Evolutionary conservation across 1,284 basidiomycete genomes (phyloP).

Genomic region (Schizophyllum amplum): DNA sequence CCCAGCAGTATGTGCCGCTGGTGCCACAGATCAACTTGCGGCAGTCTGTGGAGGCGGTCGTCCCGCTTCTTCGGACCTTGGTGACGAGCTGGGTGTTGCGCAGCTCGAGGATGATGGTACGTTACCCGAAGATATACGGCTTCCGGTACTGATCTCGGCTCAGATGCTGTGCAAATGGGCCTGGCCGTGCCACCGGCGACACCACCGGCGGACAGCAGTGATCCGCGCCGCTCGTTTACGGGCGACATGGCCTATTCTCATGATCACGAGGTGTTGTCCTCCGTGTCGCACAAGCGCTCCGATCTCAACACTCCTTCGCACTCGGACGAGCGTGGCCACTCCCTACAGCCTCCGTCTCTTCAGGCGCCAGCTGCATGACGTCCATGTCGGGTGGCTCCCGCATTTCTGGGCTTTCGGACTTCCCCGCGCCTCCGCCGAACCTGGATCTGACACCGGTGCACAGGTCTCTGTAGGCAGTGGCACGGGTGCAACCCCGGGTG

Average conservation of each 20-base stretch:
- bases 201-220: slow-evolving; percentile 32
- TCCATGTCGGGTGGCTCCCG: slow-evolving; percentile 43
- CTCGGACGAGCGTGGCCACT: slow-evolving; percentile 13
- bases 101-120: slow-evolving; percentile 40
- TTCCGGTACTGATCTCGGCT: slow-evolving; percentile 10
- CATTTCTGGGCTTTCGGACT: slow-evolving; percentile 69
- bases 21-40: not conserved
- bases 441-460: slow-evolving; percentile 24
- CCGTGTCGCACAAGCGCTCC: slow-evolving; percentile 2
- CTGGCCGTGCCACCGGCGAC: slow-evolving; percentile 44
- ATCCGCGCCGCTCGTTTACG: slow-evolving; percentile 34
- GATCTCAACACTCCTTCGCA: slow-evolving; percentile 6
- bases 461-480: slow-evolving; percentile 33
- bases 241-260: slow-evolving; percentile 28
- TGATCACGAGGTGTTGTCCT: slow-evolving; percentile 2
- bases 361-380: slow-evolving; percentile 55
- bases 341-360: slow-evolving; percentile 36
- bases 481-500: no score
- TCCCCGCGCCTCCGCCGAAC: slow-evolving; percentile 53
- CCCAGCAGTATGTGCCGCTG: not conserved
- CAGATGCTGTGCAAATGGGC: slow-evolving; percentile 44
- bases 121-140: slow-evolving; percentile 12
- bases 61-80: slow-evolving; percentile 45
- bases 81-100: slow-evolving; percentile 20
- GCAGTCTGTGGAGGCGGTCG: slow-evolving; percentile 50